Percentiles rank a stretch among this genome's conserved stretches.
Evolutionary conservation across 345 rosid species (phyloP).

Genomic region (Gynandropsis gynandra): DNA sequence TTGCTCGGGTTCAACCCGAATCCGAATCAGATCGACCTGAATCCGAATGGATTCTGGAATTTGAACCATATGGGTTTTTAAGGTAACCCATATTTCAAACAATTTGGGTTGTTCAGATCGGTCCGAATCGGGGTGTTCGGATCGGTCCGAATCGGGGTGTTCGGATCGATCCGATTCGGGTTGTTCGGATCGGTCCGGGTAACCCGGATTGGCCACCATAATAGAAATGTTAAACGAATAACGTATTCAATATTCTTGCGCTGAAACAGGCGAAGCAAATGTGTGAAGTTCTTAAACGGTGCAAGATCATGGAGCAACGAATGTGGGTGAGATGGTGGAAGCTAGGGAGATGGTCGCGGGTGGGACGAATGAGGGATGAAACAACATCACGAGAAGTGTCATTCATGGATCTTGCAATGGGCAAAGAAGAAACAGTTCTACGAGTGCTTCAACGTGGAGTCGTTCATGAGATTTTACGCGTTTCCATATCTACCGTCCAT

Average conservation of each 20-base stretch:
- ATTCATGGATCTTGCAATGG: conserved; percentile 35
- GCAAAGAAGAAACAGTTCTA: conserved; percentile 42
- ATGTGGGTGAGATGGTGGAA: conserved; percentile 66
- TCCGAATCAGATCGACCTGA: no score
- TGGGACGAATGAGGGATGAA: conserved; percentile 67
- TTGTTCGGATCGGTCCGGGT: no score
- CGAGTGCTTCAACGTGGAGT: conserved; percentile 57
- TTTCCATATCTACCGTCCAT: conserved; percentile 41
- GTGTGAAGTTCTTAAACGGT: conserved; percentile 32
- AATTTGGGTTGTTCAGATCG: no score
- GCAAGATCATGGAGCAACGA: conserved; percentile 43
- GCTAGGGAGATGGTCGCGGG: conserved; percentile 57
- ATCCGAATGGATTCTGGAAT: no score
- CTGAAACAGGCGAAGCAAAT: conserved; percentile 31
- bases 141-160: no score
- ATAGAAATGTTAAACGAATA: no score
- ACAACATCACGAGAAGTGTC: conserved; percentile 39
- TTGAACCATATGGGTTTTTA: no score
- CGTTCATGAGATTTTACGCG: conserved; percentile 54
- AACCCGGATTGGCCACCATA: no score
- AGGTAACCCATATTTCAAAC: no score
- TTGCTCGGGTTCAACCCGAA: no score
- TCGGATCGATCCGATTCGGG: no score
- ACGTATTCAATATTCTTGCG: not conserved
- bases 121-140: no score